Evolutionary conservation across 768 basidiomycete species (phyloP).

Genomic region (Boletus pseudo-olivaceus): DNA sequence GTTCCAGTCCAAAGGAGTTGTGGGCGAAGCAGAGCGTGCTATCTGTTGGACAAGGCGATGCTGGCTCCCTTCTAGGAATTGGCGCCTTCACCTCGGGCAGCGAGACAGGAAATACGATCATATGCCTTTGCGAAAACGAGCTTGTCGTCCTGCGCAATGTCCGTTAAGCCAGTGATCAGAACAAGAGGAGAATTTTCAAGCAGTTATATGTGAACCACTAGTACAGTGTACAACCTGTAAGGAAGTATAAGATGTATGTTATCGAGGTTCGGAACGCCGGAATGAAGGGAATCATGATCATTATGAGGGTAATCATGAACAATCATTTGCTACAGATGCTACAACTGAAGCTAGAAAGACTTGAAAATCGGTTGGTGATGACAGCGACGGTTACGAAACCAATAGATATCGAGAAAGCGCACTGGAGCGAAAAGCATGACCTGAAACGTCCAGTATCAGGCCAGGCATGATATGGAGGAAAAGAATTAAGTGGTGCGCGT

Average conservation of each 20-base stretch:
- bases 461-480: slow-evolving; percentile 5
- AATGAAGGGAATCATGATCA: slow-evolving; percentile 30
- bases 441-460: slow-evolving; percentile 11
- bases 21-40: slow-evolving; percentile 82
- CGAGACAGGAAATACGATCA: slow-evolving; percentile 40
- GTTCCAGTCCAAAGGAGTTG: slow-evolving; percentile 44
- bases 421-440: slow-evolving; percentile 20
- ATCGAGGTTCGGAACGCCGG: slow-evolving; percentile 25
- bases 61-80: slow-evolving; percentile 78
- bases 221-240: slow-evolving; percentile 34
- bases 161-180: slow-evolving; percentile 17
- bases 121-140: slow-evolving; percentile 76
- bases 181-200: slow-evolving; percentile 15
- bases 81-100: slow-evolving; percentile 41
- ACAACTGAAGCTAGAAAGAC: slow-evolving; percentile 23
- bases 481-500: slow-evolving; percentile 4
- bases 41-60: slow-evolving; percentile 63
- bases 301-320: slow-evolving; percentile 35
- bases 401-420: slow-evolving; percentile 32
- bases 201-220: slow-evolving; percentile 24
- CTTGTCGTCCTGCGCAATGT: slow-evolving; percentile 56
- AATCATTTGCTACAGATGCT: slow-evolving; percentile 33
- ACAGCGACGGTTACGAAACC: slow-evolving; percentile 27
- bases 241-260: slow-evolving; percentile 37
- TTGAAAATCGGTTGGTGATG: slow-evolving; percentile 25